phyloP scores from a whole-genome alignment of 2,329 filamentous ascomycete species.

The Alternaria sp. region DNA sequence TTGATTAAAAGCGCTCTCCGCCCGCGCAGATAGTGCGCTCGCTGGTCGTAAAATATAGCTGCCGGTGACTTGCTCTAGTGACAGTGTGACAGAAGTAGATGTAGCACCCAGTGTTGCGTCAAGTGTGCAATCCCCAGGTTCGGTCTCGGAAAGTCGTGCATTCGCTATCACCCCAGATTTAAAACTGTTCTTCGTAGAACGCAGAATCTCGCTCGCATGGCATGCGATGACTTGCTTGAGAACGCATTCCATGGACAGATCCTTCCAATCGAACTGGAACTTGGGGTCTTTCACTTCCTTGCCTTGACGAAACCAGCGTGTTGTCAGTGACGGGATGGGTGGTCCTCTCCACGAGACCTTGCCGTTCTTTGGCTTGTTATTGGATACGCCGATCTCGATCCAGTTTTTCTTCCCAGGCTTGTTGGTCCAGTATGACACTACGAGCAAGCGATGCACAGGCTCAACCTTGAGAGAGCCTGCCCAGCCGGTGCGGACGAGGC shows the following conservation, averaged over 20 bases:
- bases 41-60: constrained; percentile 72
- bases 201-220: constrained; percentile 77
- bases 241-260: constrained; percentile 76
- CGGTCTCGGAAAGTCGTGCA: constrained; percentile 65
- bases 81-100: constrained; percentile 64
- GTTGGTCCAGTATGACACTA: constrained; percentile 89
- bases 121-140: constrained; percentile 73
- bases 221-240: constrained; percentile 77
- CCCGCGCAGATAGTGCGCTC: constrained; percentile 51
- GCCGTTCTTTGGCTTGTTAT: constrained; percentile 58
- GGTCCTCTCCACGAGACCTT: constrained; percentile 47
- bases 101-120: constrained; percentile 73
- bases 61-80: constrained; percentile 82
- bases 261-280: constrained; percentile 71
- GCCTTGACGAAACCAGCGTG: constrained; percentile 86
- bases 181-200: constrained; percentile 64
- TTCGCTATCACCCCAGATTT: constrained; percentile 66
- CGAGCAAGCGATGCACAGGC: constrained; percentile 78
- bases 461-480: constrained; percentile 79
- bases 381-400: constrained; percentile 85
- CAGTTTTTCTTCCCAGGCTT: constrained; percentile 80
- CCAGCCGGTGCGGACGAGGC: constrained; percentile 77
- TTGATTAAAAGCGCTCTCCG: constrained; percentile 72
- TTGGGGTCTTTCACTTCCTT: constrained; percentile 74
- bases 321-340: constrained; percentile 56